These are phyloP conservation scores for Paecilomyces sp. DNA, from an alignment of 2,329 filamentous ascomycete species.

Conservation along the genomic window DNA sequence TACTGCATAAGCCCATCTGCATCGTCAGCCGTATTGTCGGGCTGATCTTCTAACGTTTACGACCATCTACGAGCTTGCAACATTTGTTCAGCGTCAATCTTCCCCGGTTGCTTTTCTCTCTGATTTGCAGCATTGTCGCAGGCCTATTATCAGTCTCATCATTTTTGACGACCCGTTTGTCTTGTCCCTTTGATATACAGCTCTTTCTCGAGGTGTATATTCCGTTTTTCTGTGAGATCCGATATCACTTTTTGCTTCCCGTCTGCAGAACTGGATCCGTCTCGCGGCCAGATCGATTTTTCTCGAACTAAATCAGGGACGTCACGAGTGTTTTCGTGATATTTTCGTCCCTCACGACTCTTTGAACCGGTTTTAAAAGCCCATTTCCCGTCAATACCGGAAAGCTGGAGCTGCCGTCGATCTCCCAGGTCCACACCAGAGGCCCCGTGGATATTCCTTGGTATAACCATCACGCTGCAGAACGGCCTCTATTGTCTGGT, in stretches of 20 bases:
- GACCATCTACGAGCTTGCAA: constrained; percentile 25
- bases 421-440: constrained; percentile 75
- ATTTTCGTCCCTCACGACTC: constrained; percentile 6
- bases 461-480: constrained; percentile 60
- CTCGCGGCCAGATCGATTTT: not conserved
- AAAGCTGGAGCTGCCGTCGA: constrained; percentile 91
- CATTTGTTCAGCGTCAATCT: constrained; percentile 18
- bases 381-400: constrained; percentile 53
- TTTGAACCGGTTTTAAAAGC: constrained; percentile 11
- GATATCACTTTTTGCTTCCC: not conserved
- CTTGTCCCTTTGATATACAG: not conserved
- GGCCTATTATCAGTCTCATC: not conserved
- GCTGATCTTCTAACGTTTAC: constrained; percentile 23
- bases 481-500: constrained; percentile 61
- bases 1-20: constrained; percentile 13
- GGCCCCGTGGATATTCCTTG: constrained; percentile 64
- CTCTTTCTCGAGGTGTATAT: not conserved
- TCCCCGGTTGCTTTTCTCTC: constrained; percentile 3
- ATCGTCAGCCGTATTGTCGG: constrained; percentile 12
- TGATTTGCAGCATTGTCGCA: constrained; percentile 11
- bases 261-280: not conserved
- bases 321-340: not conserved
- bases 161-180: not conserved
- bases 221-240: not conserved
- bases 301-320: not conserved